Evolutionary conservation across 345 rosid genomes (phyloP), one percentile per base, ranked within the genome.

Genomic region (Conringia planisiliqua): DNA sequence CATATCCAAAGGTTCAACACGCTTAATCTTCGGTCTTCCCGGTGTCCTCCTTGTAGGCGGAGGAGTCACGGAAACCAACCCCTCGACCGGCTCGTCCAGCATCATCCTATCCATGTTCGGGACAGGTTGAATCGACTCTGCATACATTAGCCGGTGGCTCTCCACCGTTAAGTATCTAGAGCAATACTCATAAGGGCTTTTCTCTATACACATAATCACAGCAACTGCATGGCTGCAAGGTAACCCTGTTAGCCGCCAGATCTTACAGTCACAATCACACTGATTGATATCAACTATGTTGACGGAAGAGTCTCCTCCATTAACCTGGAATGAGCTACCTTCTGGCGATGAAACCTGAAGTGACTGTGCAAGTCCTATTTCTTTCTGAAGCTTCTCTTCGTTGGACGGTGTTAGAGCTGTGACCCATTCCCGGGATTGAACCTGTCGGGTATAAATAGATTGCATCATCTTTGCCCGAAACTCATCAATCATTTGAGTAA

Each of bases 151-250:
- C 60, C 80, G 78, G 78, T 82, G 86, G 46, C 79, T 77, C 62
- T 89, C 90, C 1, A 83, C 70, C 1, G 89, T 86, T 17, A 86
- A 86, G 88, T 86, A 87, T 55, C 68, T 79, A 6, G 90, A 88
- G 82, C 98, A 94, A 58, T 85, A 91, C 69, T 90, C 96, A 29
- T 88, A 94, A 14, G 91, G 82, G 78, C 77, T 86, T 74, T 88
- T 86, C 8, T 83, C 90, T 4, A 84, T 71, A 58, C 88, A 83
- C 62, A 60, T 78, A 60, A 85, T 73, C 56, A 86, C 97, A 10
- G 93, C 95, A 61, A 91, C 72, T 9, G 96, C 93, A 62, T 94
- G 98, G 71, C 89, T 84, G 68, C 98, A 94, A 39, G 97, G 96
- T 72, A 90, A 71, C 13, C 98, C 95, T 2, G 81, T 85, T 38